Evolutionary conservation across 257 asterid species (phyloP).

Genomic region (Solanum medicagineum): DNA sequence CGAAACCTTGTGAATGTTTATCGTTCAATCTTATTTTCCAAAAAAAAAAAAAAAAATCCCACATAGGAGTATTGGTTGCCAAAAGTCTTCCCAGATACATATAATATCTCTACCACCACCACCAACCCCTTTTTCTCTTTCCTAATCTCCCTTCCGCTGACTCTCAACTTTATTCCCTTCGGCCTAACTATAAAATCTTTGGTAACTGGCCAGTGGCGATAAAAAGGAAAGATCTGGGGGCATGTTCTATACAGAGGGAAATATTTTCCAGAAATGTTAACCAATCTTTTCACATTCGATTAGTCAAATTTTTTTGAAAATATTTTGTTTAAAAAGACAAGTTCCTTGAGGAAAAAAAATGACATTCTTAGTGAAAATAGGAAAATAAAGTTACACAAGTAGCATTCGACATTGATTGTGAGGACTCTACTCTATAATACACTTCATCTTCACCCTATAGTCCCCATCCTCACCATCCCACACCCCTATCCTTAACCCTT

Average conservation of each 20-base stretch:
- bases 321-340: too few species aligned
- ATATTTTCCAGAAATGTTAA: neutral
- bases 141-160: neutral
- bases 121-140: neutral
- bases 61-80: neutral
- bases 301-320: neutral
- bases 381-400: neutral
- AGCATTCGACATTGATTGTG: neutral
- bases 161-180: neutral
- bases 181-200: neutral
- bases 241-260: neutral
- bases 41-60: neutral
- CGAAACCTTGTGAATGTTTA: neutral
- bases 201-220: neutral
- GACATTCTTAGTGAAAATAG: neutral
- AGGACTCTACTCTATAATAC: neutral
- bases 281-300: neutral
- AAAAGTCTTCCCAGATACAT: neutral
- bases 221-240: neutral
- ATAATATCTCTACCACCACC: neutral
- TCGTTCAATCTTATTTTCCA: neutral
- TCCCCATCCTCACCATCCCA: neutral
- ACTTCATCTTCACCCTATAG: neutral
- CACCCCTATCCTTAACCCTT: neutral
- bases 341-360: neutral